Evolutionary conservation across 1,139 yeast species (phyloP).

Genomic region (Pichiaceae sp.): DNA sequence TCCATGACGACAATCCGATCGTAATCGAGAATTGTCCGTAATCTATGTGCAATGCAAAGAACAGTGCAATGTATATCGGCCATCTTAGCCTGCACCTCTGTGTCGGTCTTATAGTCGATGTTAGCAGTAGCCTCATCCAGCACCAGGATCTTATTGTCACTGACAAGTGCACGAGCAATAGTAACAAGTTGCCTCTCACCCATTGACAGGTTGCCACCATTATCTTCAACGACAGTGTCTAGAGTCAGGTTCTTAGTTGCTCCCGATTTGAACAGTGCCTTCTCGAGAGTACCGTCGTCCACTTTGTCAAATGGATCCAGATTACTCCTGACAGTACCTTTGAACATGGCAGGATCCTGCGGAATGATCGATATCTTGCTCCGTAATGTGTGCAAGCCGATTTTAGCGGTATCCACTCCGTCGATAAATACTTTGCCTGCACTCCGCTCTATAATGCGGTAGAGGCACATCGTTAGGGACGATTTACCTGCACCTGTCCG

Average conservation of each 20-base stretch:
- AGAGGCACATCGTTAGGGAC: constrained; percentile 48
- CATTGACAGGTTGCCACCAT: constrained; percentile 43
- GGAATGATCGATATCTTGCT: constrained; percentile 50
- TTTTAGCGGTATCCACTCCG: constrained; percentile 36
- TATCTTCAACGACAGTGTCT: constrained; percentile 42
- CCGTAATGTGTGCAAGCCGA: constrained; percentile 41
- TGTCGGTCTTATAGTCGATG: constrained; percentile 49
- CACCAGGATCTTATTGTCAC: constrained; percentile 41
- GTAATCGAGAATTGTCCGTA: constrained; percentile 43
- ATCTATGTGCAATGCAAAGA: constrained; percentile 48
- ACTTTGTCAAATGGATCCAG: constrained; percentile 45
- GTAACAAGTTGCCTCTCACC: constrained; percentile 50
- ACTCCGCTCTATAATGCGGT: constrained; percentile 41
- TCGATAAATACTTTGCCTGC: constrained; percentile 41
- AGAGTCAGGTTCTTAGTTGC: constrained; percentile 36
- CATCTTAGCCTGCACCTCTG: constrained; percentile 41
- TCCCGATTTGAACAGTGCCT: constrained; percentile 37
- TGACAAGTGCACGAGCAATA: constrained; percentile 44
- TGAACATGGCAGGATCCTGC: constrained; percentile 54
- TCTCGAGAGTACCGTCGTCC: constrained; percentile 37
- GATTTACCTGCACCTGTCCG: constrained; percentile 63
- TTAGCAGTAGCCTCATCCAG: constrained; percentile 51
- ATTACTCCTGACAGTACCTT: constrained; percentile 45
- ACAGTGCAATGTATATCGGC: constrained; percentile 35
- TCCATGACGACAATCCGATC: constrained; percentile 46